These are phyloP conservation scores for Phytophthora boehmeriae DNA, from an alignment of 352 stramenopile genomes.

Conservation along the genomic window DNA sequence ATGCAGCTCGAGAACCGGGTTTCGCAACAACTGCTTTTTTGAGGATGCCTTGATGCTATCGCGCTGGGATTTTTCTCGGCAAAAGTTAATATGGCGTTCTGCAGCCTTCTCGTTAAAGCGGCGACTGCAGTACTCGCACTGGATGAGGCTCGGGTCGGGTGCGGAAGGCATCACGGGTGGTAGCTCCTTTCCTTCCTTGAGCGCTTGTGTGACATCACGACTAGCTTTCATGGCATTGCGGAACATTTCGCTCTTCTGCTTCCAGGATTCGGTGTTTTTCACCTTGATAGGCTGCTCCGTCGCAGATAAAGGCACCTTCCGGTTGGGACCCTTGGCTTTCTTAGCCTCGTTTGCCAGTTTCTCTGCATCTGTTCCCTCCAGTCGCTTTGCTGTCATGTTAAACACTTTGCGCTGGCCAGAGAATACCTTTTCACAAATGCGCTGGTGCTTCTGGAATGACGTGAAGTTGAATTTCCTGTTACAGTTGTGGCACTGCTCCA, in stretches of 20 bases:
- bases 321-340: conserved; percentile 14
- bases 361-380: conserved; percentile 76
- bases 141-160: conserved; percentile 86
- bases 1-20: conserved; percentile 35
- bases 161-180: conserved; percentile 64
- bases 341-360: conserved; percentile 65
- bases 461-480: conserved; percentile 80
- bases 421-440: conserved; percentile 91
- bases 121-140: conserved; percentile 91
- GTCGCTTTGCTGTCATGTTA: conserved; percentile 79
- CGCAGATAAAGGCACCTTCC: conserved; percentile 26
- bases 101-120: conserved; percentile 93
- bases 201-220: conserved; percentile 60
- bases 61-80: conserved; percentile 83
- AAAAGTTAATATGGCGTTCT: conserved; percentile 93
- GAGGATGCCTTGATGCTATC: conserved; percentile 44
- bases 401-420: conserved; percentile 84
- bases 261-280: conserved; percentile 79
- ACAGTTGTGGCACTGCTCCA: conserved; percentile 82
- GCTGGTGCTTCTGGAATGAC: conserved; percentile 81
- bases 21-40: conserved; percentile 52
- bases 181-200: conserved; percentile 73
- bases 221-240: conserved; percentile 89
- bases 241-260: conserved; percentile 86
- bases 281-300: conserved; percentile 62